Evolutionary conservation across 805 yeast species (phyloP).

Genomic region (Jamesozyma jinghongensis): DNA sequence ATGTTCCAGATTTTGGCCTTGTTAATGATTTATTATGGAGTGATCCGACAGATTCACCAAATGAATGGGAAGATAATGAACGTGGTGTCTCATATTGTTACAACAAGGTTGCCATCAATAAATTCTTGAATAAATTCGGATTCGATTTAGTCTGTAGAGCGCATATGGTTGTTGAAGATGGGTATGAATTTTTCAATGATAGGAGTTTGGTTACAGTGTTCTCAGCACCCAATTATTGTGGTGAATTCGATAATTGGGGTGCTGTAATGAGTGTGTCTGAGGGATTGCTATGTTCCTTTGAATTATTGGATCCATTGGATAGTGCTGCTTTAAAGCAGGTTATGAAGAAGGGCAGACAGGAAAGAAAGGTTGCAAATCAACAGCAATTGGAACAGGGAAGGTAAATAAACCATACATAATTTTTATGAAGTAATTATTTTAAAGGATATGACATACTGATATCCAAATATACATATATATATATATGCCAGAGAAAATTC

Average conservation of each 20-base stretch:
- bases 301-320: slow-evolving; percentile 87
- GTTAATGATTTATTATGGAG: slow-evolving; percentile 77
- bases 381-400: slow-evolving; percentile 14
- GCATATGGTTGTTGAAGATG: slow-evolving; percentile 86
- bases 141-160: slow-evolving; percentile 76
- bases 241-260: slow-evolving; percentile 74
- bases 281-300: slow-evolving; percentile 86
- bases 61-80: slow-evolving; percentile 73
- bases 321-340: slow-evolving; percentile 87
- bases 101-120: slow-evolving; percentile 63
- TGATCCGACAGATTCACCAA: slow-evolving; percentile 54
- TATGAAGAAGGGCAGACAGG: slow-evolving; percentile 88
- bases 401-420: too few relatives aligned
- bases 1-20: slow-evolving; percentile 71
- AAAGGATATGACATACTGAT: too few relatives aligned
- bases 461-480: too few relatives aligned
- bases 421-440: too few relatives aligned
- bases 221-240: slow-evolving; percentile 64
- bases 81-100: slow-evolving; percentile 77
- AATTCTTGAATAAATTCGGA: slow-evolving; percentile 54
- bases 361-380: slow-evolving; percentile 55
- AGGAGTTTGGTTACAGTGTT: slow-evolving; percentile 70
- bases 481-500: too few relatives aligned
- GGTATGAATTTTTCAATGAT: slow-evolving; percentile 72
- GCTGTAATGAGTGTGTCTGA: slow-evolving; percentile 97